phyloP scores from a whole-genome alignment of 75 land plant genomes.

The Sequoiadendron giganteum region DNA sequence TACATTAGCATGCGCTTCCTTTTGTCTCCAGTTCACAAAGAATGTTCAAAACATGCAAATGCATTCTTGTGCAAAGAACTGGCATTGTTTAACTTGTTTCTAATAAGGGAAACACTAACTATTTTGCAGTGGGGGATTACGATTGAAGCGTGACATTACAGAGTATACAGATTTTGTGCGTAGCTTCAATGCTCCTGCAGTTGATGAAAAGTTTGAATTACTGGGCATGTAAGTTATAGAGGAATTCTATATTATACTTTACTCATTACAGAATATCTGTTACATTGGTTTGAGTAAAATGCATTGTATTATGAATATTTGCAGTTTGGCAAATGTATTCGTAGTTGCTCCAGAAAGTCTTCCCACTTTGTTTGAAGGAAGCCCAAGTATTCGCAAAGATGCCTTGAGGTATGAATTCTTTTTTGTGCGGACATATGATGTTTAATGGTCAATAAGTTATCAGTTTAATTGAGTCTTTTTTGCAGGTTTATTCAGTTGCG shows the following conservation, averaged over 20 bases:
- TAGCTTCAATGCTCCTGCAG: slow-evolving; percentile 95
- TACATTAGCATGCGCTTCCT: not conserved
- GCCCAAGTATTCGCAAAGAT: slow-evolving; percentile 82
- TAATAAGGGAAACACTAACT: not conserved
- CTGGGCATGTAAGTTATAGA: slow-evolving; percentile 88
- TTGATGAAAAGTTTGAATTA: slow-evolving; percentile 95
- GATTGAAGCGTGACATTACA: slow-evolving; percentile 96
- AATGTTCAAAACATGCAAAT: not conserved
- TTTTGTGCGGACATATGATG: not conserved
- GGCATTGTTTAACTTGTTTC: not conserved
- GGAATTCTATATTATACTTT: not conserved
- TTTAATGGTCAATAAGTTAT: not conserved
- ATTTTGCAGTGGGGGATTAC: slow-evolving; percentile 87
- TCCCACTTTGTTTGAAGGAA: slow-evolving; percentile 83
- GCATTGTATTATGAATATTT: slow-evolving; percentile 12
- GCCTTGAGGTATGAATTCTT: slow-evolving; percentile 62
- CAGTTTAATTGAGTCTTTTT: not conserved
- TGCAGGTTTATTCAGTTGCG: slow-evolving; percentile 90
- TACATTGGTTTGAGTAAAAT: not conserved
- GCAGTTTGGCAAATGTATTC: slow-evolving; percentile 94
- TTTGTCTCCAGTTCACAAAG: not conserved
- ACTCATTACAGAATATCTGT: not conserved
- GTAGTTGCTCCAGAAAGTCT: slow-evolving; percentile 96
- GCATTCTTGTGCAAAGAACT: not conserved
- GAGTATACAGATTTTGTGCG: slow-evolving; percentile 97